Base-by-base conservation (phyloP, 108 stramenopile genomes). In the Skeletonema potamos region DNA sequence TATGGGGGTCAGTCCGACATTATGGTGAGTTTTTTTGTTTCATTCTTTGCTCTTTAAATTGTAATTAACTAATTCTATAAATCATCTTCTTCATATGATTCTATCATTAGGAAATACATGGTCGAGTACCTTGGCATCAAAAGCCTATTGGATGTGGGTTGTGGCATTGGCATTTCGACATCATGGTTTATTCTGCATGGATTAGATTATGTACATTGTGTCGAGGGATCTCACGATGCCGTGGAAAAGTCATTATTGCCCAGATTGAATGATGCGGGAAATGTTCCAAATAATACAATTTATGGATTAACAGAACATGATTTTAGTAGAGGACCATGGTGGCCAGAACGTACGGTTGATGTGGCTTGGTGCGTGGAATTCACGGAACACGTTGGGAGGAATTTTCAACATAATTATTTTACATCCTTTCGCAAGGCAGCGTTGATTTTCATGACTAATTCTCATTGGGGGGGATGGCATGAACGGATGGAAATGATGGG, bases 321-420 rank as follows among this genome's bases (percentile, higher is more conserved):
- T 51, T 89, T 87, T 64, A 70, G 76, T 12, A 54, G 88, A 55
- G 94, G 94, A 43, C 94, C 94, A 27, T 95, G 89, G 89, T 95
- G 94, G 94, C 94, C 94, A 9, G 79, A 63, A 5, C 34, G 84
- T 5, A 92, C 91, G 0, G 86, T 88, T n/a, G 91, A 92, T 77
- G 89, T 88, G 5, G 91, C 77, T 2, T 95, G 91, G 91, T 74
- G 73, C 20, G 91, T 92, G 9, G 94, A 95, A 62, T 91, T 91
- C 24, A 73, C 76, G 6, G 77, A 79, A 65, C 84, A 87, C 44
- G 86, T 89, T 9, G 83, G 85, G 11, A 46, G 89, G 17, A 84
- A 92, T n/a, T 91, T 70, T 68, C 89, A 91, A 9, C 61, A 54
- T 29, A 96, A 96, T 72, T 92, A 91, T 75, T 37, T 94, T 4